Percentiles rank a stretch among this genome's conserved stretches.
Evolutionary conservation across 306 rosid species (phyloP).

Genomic region (Ormosia emarginata): DNA sequence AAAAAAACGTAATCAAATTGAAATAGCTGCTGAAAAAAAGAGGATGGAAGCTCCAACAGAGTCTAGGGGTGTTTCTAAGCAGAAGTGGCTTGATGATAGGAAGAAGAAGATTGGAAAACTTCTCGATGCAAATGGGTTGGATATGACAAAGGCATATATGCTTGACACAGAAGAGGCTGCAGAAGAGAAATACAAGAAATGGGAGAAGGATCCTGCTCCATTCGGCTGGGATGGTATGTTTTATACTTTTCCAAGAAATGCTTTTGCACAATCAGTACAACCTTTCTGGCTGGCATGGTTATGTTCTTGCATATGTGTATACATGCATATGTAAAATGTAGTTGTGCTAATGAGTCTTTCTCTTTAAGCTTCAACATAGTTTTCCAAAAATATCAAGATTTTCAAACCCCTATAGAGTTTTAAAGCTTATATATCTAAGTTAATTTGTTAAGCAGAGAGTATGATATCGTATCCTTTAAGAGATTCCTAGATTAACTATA

Average conservation of each 20-base stretch:
- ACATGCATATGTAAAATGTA: not conserved
- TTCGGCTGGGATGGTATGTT: slow-evolving; percentile 92
- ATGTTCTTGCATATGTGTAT: not conserved
- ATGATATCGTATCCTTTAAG: not conserved
- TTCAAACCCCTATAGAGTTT: not conserved
- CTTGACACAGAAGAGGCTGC: slow-evolving; percentile 94
- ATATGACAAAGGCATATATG: slow-evolving; percentile 81
- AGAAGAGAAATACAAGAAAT: slow-evolving; percentile 82
- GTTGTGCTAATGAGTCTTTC: not conserved
- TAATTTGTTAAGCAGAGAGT: not conserved
- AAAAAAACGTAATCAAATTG: slow-evolving; percentile 81
- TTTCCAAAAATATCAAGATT: not conserved
- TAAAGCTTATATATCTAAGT: not conserved
- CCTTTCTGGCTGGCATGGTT: not conserved
- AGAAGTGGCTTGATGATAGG: slow-evolving; percentile 95
- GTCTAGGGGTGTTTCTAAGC: slow-evolving; percentile 93
- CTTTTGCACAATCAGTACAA: not conserved
- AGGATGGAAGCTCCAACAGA: slow-evolving; percentile 91
- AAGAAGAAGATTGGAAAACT: slow-evolving; percentile 91
- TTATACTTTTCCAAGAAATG: not conserved
- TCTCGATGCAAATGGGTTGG: slow-evolving; percentile 93
- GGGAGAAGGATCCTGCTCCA: slow-evolving; percentile 99
- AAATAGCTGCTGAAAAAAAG: slow-evolving; percentile 88
- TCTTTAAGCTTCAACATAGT: not conserved
- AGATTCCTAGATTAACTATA: not conserved